Evolutionary conservation across 169 alveolate species (phyloP).

Genomic region (Pseudocohnilembus persalinus): DNA sequence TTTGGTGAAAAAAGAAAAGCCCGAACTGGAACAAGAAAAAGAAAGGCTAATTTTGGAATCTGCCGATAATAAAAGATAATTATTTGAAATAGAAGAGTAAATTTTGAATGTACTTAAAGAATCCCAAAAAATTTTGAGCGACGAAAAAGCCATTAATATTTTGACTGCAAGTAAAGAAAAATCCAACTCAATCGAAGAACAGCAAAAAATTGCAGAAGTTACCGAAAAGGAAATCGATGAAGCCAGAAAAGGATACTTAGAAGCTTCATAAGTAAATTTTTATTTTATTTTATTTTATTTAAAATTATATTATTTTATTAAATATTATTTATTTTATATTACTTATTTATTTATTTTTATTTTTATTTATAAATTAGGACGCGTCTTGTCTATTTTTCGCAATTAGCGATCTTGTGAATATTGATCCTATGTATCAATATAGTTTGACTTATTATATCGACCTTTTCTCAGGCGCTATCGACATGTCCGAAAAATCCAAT

Average conservation of each 20-base stretch:
- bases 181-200: slow-evolving; percentile 73
- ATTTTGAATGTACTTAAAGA: slow-evolving; percentile 71
- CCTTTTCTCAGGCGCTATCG: slow-evolving; percentile 55
- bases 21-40: slow-evolving; percentile 78
- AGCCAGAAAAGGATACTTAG: slow-evolving; percentile 70
- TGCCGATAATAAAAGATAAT: slow-evolving; percentile 75
- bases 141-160: slow-evolving; percentile 76
- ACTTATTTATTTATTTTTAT: too few species aligned
- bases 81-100: slow-evolving; percentile 78
- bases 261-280: slow-evolving; percentile 6
- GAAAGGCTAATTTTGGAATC: slow-evolving; percentile 75
- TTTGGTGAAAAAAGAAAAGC: slow-evolving; percentile 80
- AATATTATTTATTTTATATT: neutral
- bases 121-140: slow-evolving; percentile 74
- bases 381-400: slow-evolving; percentile 81
- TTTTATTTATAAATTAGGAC: slow-evolving; percentile 67
- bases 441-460: slow-evolving; percentile 70
- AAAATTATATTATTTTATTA: neutral
- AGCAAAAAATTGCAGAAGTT: slow-evolving; percentile 77
- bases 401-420: slow-evolving; percentile 79
- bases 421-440: slow-evolving; percentile 89
- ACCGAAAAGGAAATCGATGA: slow-evolving; percentile 84
- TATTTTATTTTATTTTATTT: neutral
- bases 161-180: slow-evolving; percentile 74
- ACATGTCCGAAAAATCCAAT: slow-evolving; percentile 47